Conservation (phyloP, 2,329 filamentous ascomycete species). For the Paraconiothyrium sp. region DNA sequence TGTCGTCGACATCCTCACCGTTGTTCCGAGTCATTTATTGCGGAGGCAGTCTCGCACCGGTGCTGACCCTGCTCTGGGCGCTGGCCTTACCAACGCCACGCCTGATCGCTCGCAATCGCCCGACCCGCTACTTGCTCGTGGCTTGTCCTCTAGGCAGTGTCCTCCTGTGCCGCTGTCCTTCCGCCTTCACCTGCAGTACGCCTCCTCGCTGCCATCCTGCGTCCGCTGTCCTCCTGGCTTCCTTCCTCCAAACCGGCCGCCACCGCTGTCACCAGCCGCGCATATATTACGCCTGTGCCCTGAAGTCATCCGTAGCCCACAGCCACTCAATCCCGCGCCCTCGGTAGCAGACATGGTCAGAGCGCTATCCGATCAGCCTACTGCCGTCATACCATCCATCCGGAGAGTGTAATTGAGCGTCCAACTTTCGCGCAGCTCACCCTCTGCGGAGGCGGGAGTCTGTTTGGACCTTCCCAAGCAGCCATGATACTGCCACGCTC, state of each 20-base stretch:
- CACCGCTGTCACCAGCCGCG: not conserved
- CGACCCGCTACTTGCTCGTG: conserved; percentile 19
- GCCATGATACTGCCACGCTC: conserved; percentile 48
- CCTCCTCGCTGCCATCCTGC: conserved; percentile 7
- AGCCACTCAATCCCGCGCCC: conserved; percentile 32
- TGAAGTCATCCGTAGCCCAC: conserved; percentile 24
- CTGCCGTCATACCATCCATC: conserved; percentile 29
- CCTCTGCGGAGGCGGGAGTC: conserved; percentile 54
- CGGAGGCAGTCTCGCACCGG: conserved; percentile 3
- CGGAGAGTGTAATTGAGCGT: conserved; percentile 34
- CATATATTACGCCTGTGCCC: conserved; percentile 19
- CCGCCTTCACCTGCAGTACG: not conserved
- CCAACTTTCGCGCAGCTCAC: conserved; percentile 45
- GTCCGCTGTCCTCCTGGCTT: not conserved
- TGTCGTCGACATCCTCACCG: not conserved
- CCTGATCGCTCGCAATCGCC: conserved; percentile 10
- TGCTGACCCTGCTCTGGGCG: conserved; percentile 11
- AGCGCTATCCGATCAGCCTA: conserved; percentile 36
- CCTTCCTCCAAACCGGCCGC: not conserved
- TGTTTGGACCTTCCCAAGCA: conserved; percentile 33
- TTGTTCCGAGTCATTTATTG: conserved; percentile 1
- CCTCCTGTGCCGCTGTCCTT: conserved; percentile 9
- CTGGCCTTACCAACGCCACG: conserved; percentile 21
- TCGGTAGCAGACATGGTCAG: conserved; percentile 51
- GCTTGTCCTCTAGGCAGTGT: conserved; percentile 12